Conservation (phyloP, 129 eudicot species). For the Centrapalus pauciflorus region DNA sequence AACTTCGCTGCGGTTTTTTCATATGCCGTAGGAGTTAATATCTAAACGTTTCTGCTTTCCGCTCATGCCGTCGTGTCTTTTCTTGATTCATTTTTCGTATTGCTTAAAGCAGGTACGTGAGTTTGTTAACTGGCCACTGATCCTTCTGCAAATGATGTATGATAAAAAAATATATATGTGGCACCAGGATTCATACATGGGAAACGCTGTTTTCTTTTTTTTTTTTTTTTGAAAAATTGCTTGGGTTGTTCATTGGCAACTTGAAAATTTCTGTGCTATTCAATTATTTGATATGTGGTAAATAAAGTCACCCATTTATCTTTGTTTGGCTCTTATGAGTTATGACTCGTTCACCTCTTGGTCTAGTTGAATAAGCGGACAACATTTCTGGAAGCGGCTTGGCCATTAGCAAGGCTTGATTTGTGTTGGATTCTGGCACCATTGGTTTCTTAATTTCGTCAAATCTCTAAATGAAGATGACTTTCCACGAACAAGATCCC, state of each 20-base stretch:
- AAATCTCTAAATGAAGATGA: slow-evolving; percentile 23
- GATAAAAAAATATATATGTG: neutral
- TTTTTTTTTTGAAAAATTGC: neutral
- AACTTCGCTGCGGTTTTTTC: neutral
- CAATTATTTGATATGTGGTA: neutral
- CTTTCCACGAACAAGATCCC: slow-evolving; percentile 44
- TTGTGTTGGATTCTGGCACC: neutral
- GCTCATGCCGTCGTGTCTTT: neutral
- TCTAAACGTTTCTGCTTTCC: neutral
- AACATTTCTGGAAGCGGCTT: no score
- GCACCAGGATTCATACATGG: neutral
- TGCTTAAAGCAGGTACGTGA: neutral
- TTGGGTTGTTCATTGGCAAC: neutral
- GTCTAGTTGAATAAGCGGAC: neutral
- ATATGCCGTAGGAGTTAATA: no score
- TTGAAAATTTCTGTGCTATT: neutral
- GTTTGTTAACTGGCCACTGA: neutral
- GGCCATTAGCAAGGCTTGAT: neutral
- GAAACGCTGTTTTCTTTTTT: no score
- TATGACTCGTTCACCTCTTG: neutral
- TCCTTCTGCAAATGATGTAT: neutral
- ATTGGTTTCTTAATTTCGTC: neutral
- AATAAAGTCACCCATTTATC: neutral
- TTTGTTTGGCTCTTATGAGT: neutral
- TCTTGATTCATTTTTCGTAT: neutral